phyloP scores from a whole-genome alignment of 768 basidiomycete species.

The Filobasidium floriforme region DNA sequence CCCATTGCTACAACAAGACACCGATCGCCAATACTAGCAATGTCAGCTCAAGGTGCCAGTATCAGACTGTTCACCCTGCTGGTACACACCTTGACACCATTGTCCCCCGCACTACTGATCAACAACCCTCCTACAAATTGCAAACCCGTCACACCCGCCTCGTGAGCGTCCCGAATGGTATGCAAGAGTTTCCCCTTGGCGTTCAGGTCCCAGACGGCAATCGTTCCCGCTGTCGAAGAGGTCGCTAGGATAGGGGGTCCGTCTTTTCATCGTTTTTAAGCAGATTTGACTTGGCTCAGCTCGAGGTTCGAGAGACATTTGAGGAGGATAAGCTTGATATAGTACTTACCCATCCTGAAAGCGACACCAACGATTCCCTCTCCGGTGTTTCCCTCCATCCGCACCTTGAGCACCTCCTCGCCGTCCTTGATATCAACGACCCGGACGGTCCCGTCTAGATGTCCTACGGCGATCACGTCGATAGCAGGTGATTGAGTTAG shows the following conservation, averaged over 20 bases:
- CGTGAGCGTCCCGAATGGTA: conserved; percentile 79
- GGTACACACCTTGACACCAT: conserved; percentile 74
- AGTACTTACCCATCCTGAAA: conserved; percentile 74
- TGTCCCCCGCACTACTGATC: conserved; percentile 84
- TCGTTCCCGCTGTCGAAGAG: conserved; percentile 74
- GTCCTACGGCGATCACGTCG: conserved; percentile 90
- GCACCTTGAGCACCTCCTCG: conserved; percentile 77
- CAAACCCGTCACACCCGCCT: conserved; percentile 68
- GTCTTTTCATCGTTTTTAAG: conserved; percentile 56
- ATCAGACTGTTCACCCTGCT: neutral
- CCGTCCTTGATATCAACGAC: conserved; percentile 86
- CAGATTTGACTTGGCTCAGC: no score
- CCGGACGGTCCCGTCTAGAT: conserved; percentile 74
- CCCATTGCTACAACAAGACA: conserved; percentile 69
- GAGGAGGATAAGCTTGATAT: no score
- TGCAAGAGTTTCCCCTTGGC: conserved; percentile 73
- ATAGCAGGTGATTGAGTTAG: conserved; percentile 88
- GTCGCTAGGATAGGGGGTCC: conserved; percentile 81
- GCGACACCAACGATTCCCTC: conserved; percentile 58
- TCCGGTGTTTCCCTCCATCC: conserved; percentile 72
- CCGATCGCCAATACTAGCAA: conserved; percentile 3
- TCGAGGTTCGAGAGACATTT: neutral
- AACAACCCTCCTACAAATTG: conserved; percentile 88
- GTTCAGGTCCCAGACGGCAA: conserved; percentile 89
- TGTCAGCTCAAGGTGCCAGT: no score